These are phyloP conservation scores for Rhododendron kiyosumense DNA, from an alignment of 148 eudicot genomes.

Conservation along the genomic window DNA sequence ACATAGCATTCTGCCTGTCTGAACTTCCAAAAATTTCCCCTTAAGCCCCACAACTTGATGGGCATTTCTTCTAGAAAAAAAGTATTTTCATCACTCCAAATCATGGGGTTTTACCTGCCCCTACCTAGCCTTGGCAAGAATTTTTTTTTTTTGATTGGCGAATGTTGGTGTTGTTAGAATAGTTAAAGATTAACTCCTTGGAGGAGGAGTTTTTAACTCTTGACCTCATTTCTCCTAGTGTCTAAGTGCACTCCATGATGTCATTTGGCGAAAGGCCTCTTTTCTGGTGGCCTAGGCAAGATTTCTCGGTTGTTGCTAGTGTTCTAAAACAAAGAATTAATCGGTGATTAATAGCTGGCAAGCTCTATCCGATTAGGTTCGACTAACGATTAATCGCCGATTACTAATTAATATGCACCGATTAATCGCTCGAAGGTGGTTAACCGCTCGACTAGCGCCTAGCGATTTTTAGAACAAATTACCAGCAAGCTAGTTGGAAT, in stretches of 20 bases:
- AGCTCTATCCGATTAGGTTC: no score
- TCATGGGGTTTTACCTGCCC: not conserved
- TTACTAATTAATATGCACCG: no score
- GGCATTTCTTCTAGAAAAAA: not conserved
- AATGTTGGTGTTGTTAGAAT: not conserved
- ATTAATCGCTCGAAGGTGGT: no score
- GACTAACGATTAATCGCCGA: no score
- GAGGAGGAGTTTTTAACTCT: no score
- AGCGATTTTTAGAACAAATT: no score
- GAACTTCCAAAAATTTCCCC: not conserved
- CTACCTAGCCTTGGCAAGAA: not conserved
- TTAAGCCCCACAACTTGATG: not conserved
- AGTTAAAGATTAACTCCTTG: no score
- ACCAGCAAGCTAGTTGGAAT: not conserved
- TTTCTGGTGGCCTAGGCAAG: not conserved
- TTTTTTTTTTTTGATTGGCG: not conserved
- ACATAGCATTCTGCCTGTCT: not conserved
- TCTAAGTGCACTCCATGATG: not conserved
- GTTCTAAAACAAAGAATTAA: no score
- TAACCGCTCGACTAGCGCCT: no score
- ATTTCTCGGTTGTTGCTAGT: not conserved
- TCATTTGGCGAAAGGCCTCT: not conserved
- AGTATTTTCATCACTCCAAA: not conserved
- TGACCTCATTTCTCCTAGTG: no score
- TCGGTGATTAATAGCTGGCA: no score